Evolutionary conservation across 2,329 filamentous ascomycete genomes (phyloP).

Genomic region (Nannizziopsis barbatae): DNA sequence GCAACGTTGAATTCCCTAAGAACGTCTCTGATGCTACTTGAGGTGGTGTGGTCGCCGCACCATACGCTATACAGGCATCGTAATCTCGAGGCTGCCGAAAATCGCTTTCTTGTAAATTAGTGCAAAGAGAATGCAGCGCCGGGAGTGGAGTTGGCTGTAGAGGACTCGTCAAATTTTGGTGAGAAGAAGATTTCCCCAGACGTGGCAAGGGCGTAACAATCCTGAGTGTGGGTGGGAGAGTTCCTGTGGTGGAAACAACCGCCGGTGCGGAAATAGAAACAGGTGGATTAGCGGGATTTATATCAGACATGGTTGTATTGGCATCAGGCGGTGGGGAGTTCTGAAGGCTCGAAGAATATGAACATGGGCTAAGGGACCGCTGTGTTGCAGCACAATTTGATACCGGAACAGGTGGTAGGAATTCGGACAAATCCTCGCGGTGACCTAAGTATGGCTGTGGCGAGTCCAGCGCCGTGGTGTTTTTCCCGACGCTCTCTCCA

Average conservation of each 20-base stretch:
- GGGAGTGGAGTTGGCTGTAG: not conserved
- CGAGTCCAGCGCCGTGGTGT: constrained; percentile 30
- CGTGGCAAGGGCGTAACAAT: not conserved
- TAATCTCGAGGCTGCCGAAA: not conserved
- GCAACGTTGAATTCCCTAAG: not conserved
- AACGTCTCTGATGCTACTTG: not conserved
- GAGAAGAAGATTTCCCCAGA: too few species aligned
- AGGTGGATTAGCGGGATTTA: too few species aligned
- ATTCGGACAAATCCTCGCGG: constrained; percentile 20
- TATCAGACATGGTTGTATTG: too few species aligned
- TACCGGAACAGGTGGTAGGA: constrained; percentile 27
- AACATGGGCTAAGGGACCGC: not conserved
- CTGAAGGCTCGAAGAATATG: not conserved
- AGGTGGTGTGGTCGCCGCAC: not conserved
- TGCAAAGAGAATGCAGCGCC: too few species aligned
- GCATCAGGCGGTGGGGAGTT: not conserved
- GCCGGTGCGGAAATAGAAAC: too few species aligned
- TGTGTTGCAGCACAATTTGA: not conserved
- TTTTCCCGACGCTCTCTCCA: constrained; percentile 30
- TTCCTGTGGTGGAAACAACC: not conserved
- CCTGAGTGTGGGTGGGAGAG: not conserved
- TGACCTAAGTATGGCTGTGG: constrained; percentile 25
- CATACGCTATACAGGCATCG: not conserved
- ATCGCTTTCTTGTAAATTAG: not conserved
- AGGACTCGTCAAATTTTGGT: not conserved